phyloP scores from a whole-genome alignment of 345 rosid genomes.

The Pseudoturritis turrita region DNA sequence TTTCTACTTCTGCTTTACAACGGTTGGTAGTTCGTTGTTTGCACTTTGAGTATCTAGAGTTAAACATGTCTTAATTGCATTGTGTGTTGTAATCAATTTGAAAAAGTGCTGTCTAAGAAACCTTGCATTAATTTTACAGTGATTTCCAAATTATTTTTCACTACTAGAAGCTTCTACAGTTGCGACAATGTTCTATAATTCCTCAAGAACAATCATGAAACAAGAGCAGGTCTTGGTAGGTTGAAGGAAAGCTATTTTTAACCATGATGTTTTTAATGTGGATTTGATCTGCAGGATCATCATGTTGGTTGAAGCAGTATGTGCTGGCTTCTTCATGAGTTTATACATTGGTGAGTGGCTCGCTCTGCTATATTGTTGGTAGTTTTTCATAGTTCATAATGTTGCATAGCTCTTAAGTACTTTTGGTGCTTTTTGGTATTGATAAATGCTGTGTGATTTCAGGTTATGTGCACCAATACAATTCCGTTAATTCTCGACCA shows the following conservation, averaged over 20 bases:
- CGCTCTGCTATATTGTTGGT: neutral
- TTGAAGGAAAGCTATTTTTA: neutral
- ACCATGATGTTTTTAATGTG: neutral
- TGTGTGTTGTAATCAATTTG: neutral
- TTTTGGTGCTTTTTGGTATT: neutral
- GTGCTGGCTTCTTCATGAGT: conserved; percentile 73
- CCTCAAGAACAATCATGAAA: neutral
- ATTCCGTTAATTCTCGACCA: conserved; percentile 79
- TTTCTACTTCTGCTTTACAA: conserved; percentile 56
- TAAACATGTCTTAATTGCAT: neutral
- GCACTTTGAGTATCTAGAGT: neutral
- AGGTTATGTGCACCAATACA: conserved; percentile 86
- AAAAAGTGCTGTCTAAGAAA: neutral
- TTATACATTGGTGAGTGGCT: conserved; percentile 72
- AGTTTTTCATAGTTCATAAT: neutral
- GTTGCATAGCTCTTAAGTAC: neutral
- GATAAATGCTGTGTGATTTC: conserved; percentile 19
- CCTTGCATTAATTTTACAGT: too few relatives aligned
- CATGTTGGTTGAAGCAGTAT: conserved; percentile 74
- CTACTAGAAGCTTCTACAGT: neutral
- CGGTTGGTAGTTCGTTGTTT: conserved; percentile 42
- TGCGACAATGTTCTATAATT: neutral
- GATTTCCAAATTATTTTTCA: too few relatives aligned
- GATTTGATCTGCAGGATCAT: conserved; percentile 59
- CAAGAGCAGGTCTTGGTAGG: neutral